Conservation (phyloP, 2,329 filamentous ascomycete species). For the Arachnopeziza araneosa region DNA sequence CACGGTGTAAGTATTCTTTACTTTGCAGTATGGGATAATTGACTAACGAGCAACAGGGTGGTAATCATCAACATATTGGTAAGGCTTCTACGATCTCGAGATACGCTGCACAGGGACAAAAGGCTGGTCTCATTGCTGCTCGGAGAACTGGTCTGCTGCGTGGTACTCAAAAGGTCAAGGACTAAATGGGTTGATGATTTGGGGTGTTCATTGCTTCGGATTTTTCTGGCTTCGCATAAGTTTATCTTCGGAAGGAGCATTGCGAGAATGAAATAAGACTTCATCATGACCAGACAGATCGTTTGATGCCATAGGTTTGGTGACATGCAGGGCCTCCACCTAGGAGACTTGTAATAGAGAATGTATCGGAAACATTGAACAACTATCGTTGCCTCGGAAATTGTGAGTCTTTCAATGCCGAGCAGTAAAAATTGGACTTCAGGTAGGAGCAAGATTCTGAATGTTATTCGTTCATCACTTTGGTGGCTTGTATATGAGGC, state of each 20-base stretch:
- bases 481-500: too few species aligned
- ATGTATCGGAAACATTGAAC: not conserved
- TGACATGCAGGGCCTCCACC: not conserved
- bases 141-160: slow-evolving; percentile 99
- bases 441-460: not conserved
- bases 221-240: slow-evolving; percentile 31
- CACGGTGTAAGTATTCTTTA: slow-evolving; percentile 57
- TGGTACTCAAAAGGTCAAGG: slow-evolving; percentile 99
- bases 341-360: not conserved
- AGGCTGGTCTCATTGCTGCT: slow-evolving; percentile 99
- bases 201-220: slow-evolving; percentile 21
- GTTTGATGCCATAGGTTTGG: not conserved
- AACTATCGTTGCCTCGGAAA: not conserved
- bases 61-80: slow-evolving; percentile 98
- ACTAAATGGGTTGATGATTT: slow-evolving; percentile 47
- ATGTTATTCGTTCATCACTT: not conserved
- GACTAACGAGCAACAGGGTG: slow-evolving; percentile 49
- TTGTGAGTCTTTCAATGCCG: not conserved
- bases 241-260: slow-evolving; percentile 31
- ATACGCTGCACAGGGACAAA: slow-evolving; percentile 97
- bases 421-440: not conserved
- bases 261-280: slow-evolving; percentile 29
- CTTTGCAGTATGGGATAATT: slow-evolving; percentile 6
- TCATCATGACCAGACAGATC: slow-evolving; percentile 11
- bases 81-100: slow-evolving; percentile 99